These are phyloP conservation scores for Dispira simplex DNA, from an alignment of 192 early-diverging fungal species.

Conservation along the genomic window DNA sequence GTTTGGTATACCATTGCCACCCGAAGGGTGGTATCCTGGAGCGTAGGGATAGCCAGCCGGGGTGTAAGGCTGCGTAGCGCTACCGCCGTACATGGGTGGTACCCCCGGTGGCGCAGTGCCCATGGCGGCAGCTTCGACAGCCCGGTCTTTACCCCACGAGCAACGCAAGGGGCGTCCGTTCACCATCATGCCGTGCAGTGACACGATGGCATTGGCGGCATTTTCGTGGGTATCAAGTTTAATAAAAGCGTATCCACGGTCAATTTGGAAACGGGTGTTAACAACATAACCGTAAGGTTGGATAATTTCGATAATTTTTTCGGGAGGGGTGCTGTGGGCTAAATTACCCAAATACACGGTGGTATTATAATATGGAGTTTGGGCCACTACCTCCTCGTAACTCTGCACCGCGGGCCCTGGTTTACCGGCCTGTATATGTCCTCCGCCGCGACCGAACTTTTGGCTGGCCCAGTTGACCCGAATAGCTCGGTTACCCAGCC, in stretches of 20 bases:
- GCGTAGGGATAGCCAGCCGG: too few species aligned
- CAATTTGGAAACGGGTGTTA: constrained; percentile 73
- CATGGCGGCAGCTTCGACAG: constrained; percentile 22
- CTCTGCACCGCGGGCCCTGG: constrained; percentile 20
- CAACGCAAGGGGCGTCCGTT: constrained; percentile 52
- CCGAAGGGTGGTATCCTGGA: too few species aligned
- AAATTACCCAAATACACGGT: constrained; percentile 87
- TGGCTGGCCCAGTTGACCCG: constrained; percentile 94
- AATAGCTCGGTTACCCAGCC: constrained; percentile 71
- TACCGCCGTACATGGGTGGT: too few species aligned
- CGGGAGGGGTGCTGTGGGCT: constrained; percentile 53
- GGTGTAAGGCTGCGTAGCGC: too few species aligned
- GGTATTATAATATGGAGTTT: constrained; percentile 69
- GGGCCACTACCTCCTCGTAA: constrained; percentile 55
- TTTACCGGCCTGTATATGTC: neutral
- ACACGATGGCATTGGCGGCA: constrained; percentile 76
- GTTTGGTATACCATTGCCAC: too few species aligned
- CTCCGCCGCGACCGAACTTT: constrained; percentile 27
- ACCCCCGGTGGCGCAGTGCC: too few species aligned
- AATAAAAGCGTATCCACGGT: constrained; percentile 84
- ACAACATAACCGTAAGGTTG: constrained; percentile 60
- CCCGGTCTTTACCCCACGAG: constrained; percentile 81
- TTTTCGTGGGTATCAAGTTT: constrained; percentile 82
- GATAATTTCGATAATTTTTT: constrained; percentile 56
- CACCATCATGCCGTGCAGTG: constrained; percentile 51